Evolutionary conservation across 306 rosid species (phyloP), one percentile per base, ranked within the genome.

Genomic region (Ochetophila trinervis): DNA sequence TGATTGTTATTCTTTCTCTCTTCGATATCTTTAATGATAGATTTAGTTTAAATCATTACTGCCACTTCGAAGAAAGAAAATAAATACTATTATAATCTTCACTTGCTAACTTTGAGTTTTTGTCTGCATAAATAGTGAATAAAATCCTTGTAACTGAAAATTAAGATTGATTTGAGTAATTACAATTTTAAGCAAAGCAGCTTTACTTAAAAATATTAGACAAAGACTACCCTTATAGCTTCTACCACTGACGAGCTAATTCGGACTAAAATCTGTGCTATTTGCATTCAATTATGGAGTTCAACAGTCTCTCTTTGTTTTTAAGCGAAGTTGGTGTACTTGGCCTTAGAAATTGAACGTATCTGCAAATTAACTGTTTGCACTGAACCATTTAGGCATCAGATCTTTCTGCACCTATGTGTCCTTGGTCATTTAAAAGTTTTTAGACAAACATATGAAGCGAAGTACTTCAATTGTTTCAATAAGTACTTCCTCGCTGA

Each of bases 21-120:
- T n/a, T n/a, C n/a, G n/a, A n/a, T n/a, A n/a, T n/a, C 19, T 56
- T 6, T 23, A 12, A 13, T 58, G 1, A 32, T 34, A 32, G 47
- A 2, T 6, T 17, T 7, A 15, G 12, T 34, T 19, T 8, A 60
- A 15, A 19, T 9, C 37, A 60, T 37, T 13, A 10, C 32, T 60
- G 32, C 11, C 21, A 37, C 32, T 40, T n/a, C n/a, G n/a, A 21
- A 1, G 30, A 40, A 40, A 45, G 44, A 5, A 19, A 37, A 40
- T 7, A 19, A 37, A 6, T 6, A 8, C 5, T 37, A 35, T 1
- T 37, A 10, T 3, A 37, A 37, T 8, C 44, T 40, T 40, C 8
- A 35, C 63, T 57, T 17, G 23, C 63, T 32, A 34, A 35, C 23
- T 59, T 35, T 9, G 63, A n/a, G 22, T 61, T 61, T 27, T 22